Conservation (phyloP, 257 asterid genomes). For the Solanum lycopersicoides region DNA sequence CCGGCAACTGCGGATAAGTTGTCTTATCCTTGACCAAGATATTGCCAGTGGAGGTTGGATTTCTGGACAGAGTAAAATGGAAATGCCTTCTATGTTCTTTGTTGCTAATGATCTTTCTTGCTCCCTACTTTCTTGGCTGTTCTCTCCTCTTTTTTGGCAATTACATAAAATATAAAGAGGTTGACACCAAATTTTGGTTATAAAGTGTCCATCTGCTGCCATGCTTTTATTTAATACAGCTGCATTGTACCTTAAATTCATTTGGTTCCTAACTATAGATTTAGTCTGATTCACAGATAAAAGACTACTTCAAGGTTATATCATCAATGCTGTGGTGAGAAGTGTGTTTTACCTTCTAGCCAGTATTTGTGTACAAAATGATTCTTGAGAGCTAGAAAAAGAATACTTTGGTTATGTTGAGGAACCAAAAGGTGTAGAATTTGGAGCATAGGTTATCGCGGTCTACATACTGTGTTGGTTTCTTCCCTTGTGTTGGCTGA, state of each 20-base stretch:
- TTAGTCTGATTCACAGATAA: background rate
- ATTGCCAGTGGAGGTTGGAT: constrained; percentile 5
- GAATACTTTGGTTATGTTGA: background rate
- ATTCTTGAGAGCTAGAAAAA: background rate
- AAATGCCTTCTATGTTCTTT: constrained; percentile 9
- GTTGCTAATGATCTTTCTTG: constrained; percentile 4
- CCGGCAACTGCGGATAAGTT: background rate
- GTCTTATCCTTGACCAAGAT: constrained; percentile 2
- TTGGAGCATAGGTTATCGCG: background rate
- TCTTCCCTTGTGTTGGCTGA: background rate
- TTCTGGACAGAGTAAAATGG: constrained; percentile 8
- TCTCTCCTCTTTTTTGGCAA: background rate
- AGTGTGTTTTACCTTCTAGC: background rate
- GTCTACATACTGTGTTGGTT: background rate
- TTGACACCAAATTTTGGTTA: constrained; percentile 13
- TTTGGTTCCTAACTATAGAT: background rate
- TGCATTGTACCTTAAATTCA: background rate
- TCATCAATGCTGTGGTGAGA: background rate
- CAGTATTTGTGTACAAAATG: background rate
- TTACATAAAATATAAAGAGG: constrained; percentile 12
- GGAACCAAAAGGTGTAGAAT: background rate
- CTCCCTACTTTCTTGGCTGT: background rate
- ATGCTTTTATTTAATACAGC: background rate
- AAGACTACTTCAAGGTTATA: background rate
- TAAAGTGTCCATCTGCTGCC: background rate